Conservation (phyloP, 1,284 basidiomycete genomes). For the Cryptococcus sp. region DNA sequence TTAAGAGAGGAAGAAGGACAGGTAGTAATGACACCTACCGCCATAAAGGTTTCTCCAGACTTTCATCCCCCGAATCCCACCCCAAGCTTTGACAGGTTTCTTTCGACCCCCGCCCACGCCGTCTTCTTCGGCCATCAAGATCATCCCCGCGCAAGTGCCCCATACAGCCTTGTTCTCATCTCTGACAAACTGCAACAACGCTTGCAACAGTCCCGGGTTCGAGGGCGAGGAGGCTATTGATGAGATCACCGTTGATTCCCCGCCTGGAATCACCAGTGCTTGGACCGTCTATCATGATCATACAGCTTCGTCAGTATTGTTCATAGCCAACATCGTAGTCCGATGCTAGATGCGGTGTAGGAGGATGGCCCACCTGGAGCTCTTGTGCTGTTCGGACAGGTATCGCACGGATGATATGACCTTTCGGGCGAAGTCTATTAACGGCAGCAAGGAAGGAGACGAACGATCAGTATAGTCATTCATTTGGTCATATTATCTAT, state of each 20-base stretch:
- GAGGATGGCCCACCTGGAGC: constrained; percentile 55
- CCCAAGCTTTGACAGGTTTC: constrained; percentile 64
- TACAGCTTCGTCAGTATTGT: too few species aligned
- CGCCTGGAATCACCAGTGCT: constrained; percentile 84
- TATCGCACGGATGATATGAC: constrained; percentile 35
- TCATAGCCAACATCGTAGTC: too few species aligned
- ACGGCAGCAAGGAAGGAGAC: background rate
- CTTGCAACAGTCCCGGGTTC: constrained; percentile 75
- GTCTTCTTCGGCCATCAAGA: constrained; percentile 71
- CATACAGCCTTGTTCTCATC: constrained; percentile 70
- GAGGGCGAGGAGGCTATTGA: constrained; percentile 66
- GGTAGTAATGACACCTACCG: constrained; percentile 62
- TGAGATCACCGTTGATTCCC: constrained; percentile 92
- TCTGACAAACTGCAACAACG: constrained; percentile 69
- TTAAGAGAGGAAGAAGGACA: too few species aligned
- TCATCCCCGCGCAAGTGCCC: constrained; percentile 97
- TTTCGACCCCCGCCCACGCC: constrained; percentile 73
- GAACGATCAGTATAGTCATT: constrained; percentile 1
- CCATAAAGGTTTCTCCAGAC: constrained; percentile 81
- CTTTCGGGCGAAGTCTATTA: constrained; percentile 26
- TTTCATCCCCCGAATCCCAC: constrained; percentile 71
- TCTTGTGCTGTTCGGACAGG: constrained; percentile 77
- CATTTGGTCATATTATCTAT: background rate
- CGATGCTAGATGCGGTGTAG: constrained; percentile 4
- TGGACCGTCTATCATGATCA: constrained; percentile 60